Evolutionary conservation across 805 yeast species (phyloP), one percentile per base, ranked within the genome.

Genomic region (Wickerhamiella vanderwaltii): DNA sequence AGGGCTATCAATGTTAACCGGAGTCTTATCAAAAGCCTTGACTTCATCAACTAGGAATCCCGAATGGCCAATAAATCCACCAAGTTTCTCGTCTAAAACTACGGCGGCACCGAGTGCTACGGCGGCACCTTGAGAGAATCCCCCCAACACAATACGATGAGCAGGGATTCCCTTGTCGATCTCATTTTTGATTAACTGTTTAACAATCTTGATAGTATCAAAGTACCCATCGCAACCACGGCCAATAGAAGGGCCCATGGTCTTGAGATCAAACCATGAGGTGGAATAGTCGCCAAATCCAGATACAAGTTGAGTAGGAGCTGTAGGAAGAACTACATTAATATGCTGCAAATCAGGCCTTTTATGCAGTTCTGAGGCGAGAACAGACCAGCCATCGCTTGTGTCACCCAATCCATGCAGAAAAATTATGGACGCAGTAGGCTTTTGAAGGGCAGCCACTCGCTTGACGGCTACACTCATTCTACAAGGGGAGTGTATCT

Each of bases 91-190:
- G 24, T 55, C 50, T 5, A 46, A 33, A 4, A 54, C 47, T 13
- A 52, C 30, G 2, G 58, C 50, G 5, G 58, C 47, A 13, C 53
- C 54, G 44, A 82, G 63, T 1, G 91, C 63, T 9, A 88, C 46
- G 1, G 94, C 86, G 36, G 84, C 93, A 43, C 98, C 98, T 62
- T 88, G 98, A 4, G 93, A 79, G 57, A 91, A 91, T 0, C 98
- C 98, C 26, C 97, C 97, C 44, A 91, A 66, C n/a, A 91, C 64
- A 34, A 88, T 80, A 38, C 80, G 72, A 24, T 55, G 48, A 9
- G 64, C 46, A 9, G 62, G 55, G 22, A 63, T 55, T 5, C 69
- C 69, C 6, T 45, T 44, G 7, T 43, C 50, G 19, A 57, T 48
- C 46, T 60, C 64, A 28, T 50, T 53, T 28, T 54, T 51, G 28